These are phyloP conservation scores for Phytopythium vexans DNA, from an alignment of 352 stramenopile genomes.

Conservation along the genomic window DNA sequence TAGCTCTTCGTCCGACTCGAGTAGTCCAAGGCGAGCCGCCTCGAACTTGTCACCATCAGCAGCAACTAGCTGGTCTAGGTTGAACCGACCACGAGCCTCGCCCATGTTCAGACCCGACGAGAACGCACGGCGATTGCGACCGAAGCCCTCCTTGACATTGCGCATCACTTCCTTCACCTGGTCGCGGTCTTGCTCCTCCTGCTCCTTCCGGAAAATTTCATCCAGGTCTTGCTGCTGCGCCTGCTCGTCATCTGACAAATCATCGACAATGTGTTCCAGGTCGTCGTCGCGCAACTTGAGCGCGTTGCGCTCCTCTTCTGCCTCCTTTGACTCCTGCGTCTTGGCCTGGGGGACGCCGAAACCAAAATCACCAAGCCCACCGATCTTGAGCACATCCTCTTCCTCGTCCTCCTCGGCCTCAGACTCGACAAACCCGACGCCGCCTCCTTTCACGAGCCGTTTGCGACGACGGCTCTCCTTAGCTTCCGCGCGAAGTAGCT, in stretches of 20 bases:
- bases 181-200: conserved; percentile 63
- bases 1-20: conserved; percentile 80
- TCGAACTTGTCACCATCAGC: conserved; percentile 76
- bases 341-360: conserved; percentile 72
- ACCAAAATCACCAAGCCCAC: conserved; percentile 79
- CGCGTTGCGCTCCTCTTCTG: conserved; percentile 70
- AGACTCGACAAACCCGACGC: conserved; percentile 64
- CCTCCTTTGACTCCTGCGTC: conserved; percentile 72
- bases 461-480: conserved; percentile 52
- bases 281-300: conserved; percentile 77
- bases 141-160: conserved; percentile 87
- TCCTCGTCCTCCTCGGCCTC: conserved; percentile 87
- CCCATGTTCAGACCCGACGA: conserved; percentile 44
- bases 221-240: conserved; percentile 62
- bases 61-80: conserved; percentile 77
- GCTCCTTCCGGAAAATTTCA: conserved; percentile 68
- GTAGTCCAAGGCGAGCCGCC: conserved; percentile 66
- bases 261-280: conserved; percentile 83
- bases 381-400: conserved; percentile 80
- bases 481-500: conserved; percentile 60
- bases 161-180: conserved; percentile 85
- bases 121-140: conserved; percentile 78
- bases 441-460: conserved; percentile 38
- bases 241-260: conserved; percentile 81
- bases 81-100: conserved; percentile 75